Evolutionary conservation across 2,329 filamentous ascomycete species (phyloP), one percentile per base, ranked within the genome.

Genomic region (Didymella lethalis): DNA sequence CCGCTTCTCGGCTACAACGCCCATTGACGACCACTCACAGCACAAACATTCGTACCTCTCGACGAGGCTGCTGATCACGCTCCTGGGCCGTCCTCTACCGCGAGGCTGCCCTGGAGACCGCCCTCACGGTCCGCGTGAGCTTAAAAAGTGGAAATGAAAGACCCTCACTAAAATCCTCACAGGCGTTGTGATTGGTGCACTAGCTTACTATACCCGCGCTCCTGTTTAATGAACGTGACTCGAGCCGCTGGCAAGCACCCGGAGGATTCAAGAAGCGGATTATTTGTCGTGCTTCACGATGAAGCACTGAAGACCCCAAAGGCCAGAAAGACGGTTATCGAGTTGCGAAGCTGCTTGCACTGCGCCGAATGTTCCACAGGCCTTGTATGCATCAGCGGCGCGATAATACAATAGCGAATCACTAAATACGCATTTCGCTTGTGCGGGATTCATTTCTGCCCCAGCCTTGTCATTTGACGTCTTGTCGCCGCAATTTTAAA

Each of bases 121-220:
- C 29, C 54, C 45, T 53, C 51, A 32, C 40, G 57, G 57, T 29
- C 66, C 55, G 60, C 63, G 64, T 54, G 51, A 44, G 68, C 65
- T 70, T 72, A 71, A 69, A 72, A 70, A 73, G 71, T 71, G 72
- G 73, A 74, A 75, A 74, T 73, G 50, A 59, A 65, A 65, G 60
- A 58, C 46, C 48, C 51, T 41, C 44, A 53, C 55, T 57, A 57
- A 28, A 25, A 60, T 61, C 54, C 28, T 45, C 25, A 40, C 20
- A n/a, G 34, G 32, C 44, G 32, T 29, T 31, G 16, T 70, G 64
- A 75, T 75, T 74, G 67, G 72, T 45, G 61, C 57, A 57, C 53
- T 64, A 61, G 63, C 54, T 48, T 57, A 59, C 48, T 51, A 62
- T 61, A 61, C 71, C 62, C 63, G 62, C 63, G 62, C 57, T 57